phyloP scores from a whole-genome alignment of 1,139 yeast species.

The Kodamaea suecica region DNA sequence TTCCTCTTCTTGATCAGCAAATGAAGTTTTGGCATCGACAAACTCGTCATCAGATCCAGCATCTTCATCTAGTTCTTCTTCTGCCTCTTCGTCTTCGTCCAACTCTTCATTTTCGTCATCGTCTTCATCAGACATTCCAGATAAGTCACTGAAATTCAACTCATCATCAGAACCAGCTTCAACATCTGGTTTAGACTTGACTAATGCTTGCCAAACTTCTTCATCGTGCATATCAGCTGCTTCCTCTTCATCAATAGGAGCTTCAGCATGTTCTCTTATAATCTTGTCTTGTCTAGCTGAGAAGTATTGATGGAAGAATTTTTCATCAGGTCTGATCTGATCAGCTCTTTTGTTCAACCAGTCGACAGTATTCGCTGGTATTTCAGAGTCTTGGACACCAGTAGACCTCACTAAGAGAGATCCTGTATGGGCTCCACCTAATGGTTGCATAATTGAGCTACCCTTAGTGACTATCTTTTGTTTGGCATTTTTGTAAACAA shows the following conservation, averaged over 20 bases:
- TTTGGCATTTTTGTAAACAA: slow-evolving; percentile 91
- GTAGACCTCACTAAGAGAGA: slow-evolving; percentile 69
- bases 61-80: slow-evolving; percentile 20
- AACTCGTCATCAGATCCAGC: slow-evolving; percentile 29
- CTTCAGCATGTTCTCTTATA: slow-evolving; percentile 25
- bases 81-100: slow-evolving; percentile 25
- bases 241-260: slow-evolving; percentile 24
- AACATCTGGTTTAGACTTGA: slow-evolving; percentile 77
- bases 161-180: slow-evolving; percentile 52
- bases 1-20: slow-evolving; percentile 19
- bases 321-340: slow-evolving; percentile 81
- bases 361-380: slow-evolving; percentile 78
- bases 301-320: slow-evolving; percentile 87
- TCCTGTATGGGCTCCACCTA: slow-evolving; percentile 87
- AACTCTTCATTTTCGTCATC: slow-evolving; percentile 22
- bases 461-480: slow-evolving; percentile 72
- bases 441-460: slow-evolving; percentile 94
- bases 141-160: slow-evolving; percentile 45
- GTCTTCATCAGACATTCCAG: slow-evolving; percentile 39
- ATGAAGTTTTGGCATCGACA: slow-evolving; percentile 16
- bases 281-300: slow-evolving; percentile 54
- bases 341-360: slow-evolving; percentile 69
- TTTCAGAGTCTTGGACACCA: slow-evolving; percentile 38
- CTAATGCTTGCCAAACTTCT: slow-evolving; percentile 87
- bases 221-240: slow-evolving; percentile 68